Evolutionary conservation across 2,329 filamentous ascomycete genomes (phyloP), one percentile per base, ranked within the genome.

Genomic region (Colletotrichum phormii): DNA sequence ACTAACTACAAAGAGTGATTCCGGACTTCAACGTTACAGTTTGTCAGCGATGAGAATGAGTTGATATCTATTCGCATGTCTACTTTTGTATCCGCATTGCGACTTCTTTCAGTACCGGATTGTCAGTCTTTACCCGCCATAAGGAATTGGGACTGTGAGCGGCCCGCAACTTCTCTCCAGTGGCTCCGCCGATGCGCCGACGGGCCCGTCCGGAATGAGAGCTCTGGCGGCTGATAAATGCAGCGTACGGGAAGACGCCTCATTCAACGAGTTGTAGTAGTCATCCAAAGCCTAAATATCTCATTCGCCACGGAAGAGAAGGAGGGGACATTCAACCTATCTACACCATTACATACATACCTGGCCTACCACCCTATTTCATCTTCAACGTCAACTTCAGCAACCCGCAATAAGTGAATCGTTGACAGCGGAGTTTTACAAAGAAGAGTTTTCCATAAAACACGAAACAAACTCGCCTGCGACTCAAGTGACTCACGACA

Each of bases 281-380:
- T 24, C 51, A 15, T 51, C 37, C 15, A 71, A 68, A 70, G 54
- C 53, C 60, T 64, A 63, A 68, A 55, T 5, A 12, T 37, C n/a
- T 26, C 49, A 73, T 73, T 73, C 61, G 71, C 71, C 61, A 64
- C 66, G 66, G 59, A 72, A 12, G 7, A 18, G 35, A 18, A 26
- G 57, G 42, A 49, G 42, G 29, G 49, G 42, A 22, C 3, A 22
- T 51, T 57, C n/a, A 15, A 22, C 37, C 59, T 62, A 46, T 71
- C 55, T 61, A 58, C 37, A 70, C 35, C 42, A 59, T 22, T 51
- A 6, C 35, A 13, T 57, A 60, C 26, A 5, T 29, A 29, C n/a
- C n/a, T n/a, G 35, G 13, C 54, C 54, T 1, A 42, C 6, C 37
- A 42, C 37, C 15, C 37, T 15, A 42, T 42, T 42, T 18, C 35